Conservation (phyloP, 1,284 basidiomycete genomes). For the Sanguinoderma infundibulare region DNA sequence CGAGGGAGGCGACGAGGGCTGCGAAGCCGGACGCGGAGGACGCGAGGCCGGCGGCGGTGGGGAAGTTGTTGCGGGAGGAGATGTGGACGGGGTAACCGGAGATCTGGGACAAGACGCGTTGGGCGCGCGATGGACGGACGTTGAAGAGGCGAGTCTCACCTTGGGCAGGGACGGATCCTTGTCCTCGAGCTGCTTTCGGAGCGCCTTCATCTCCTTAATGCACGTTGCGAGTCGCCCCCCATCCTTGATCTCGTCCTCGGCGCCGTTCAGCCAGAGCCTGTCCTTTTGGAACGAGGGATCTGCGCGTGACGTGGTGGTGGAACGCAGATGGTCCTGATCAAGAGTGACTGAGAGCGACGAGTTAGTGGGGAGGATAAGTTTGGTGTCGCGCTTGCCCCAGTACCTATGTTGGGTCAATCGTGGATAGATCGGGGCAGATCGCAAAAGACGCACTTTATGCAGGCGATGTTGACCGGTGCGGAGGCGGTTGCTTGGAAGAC, state of each 20-base stretch:
- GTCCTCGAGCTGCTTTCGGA: conserved; percentile 79
- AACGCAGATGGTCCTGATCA: conserved; percentile 94
- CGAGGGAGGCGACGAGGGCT: conserved; percentile 90
- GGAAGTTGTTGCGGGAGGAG: conserved; percentile 98
- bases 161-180: conserved; percentile 65
- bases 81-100: conserved; percentile 83
- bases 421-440: conserved; percentile 10
- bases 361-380: conserved; percentile 96
- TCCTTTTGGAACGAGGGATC: conserved; percentile 80
- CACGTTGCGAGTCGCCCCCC: conserved; percentile 85
- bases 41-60: conserved; percentile 96
- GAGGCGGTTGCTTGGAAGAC: conserved; percentile 88
- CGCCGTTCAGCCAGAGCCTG: conserved; percentile 93
- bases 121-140: neutral
- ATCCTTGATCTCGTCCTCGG: conserved; percentile 86
- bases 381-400: conserved; percentile 98
- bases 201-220: conserved; percentile 85
- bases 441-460: conserved; percentile 80
- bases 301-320: conserved; percentile 91
- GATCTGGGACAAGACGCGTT: conserved; percentile 50
- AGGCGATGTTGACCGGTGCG: conserved; percentile 96
- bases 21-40: conserved; percentile 98
- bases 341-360: conserved; percentile 97
- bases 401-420: conserved; percentile 59
- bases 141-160: conserved; percentile 45